Evolutionary conservation across 2,329 filamentous ascomycete genomes (phyloP).

Genomic region (Xylaria arbuscula): DNA sequence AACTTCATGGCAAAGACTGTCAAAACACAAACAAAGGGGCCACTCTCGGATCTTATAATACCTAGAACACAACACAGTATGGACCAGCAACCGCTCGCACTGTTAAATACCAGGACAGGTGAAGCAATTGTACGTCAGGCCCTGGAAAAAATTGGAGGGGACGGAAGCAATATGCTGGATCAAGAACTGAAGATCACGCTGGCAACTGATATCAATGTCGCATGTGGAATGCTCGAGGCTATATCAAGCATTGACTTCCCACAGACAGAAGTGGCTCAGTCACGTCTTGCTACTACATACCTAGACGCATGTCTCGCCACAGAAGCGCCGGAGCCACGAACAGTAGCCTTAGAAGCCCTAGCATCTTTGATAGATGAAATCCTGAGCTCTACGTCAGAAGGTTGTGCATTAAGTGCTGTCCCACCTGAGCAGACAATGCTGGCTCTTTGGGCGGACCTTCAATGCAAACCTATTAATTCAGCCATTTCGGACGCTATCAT

Average conservation of each 20-base stretch:
- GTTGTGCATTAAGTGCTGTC: constrained; percentile 45
- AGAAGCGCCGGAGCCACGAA: constrained; percentile 58
- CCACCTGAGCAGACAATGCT: constrained; percentile 51
- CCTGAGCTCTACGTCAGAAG: constrained; percentile 43
- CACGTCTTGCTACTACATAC: constrained; percentile 57
- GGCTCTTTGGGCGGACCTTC: constrained; percentile 56
- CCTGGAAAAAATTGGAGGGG: constrained; percentile 28
- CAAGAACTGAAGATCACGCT: constrained; percentile 53
- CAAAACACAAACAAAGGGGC: not conserved
- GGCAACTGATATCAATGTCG: constrained; percentile 55
- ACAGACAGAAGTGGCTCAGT: constrained; percentile 43
- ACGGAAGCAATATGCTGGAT: constrained; percentile 41
- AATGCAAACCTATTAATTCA: constrained; percentile 57
- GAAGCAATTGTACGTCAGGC: constrained; percentile 52
- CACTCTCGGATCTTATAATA: not conserved
- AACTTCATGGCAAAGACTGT: constrained; percentile 41
- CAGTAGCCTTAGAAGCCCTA: constrained; percentile 61
- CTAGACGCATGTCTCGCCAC: constrained; percentile 54
- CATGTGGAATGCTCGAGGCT: constrained; percentile 55
- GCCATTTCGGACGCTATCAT: constrained; percentile 62
- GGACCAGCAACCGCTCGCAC: constrained; percentile 34
- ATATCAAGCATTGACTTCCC: constrained; percentile 47
- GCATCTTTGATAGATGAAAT: constrained; percentile 58
- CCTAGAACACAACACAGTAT: constrained; percentile 12
- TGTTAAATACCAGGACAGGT: constrained; percentile 43